These are phyloP conservation scores for Blepharisma undulans DNA, from an alignment of 169 alveolate species.

Conservation along the genomic window DNA sequence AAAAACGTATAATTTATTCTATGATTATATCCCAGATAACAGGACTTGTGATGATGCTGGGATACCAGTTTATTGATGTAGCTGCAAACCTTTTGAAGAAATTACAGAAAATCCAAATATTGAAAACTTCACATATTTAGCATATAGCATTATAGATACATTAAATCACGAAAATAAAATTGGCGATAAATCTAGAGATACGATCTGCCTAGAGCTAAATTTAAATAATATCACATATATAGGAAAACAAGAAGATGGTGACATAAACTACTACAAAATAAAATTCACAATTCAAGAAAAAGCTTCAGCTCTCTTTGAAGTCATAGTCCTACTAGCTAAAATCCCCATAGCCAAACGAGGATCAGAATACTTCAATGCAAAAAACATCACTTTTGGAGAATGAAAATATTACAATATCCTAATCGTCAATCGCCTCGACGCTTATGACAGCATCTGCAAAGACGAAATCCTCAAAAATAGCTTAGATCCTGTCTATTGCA, in stretches of 20 bases:
- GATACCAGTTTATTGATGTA: conserved; percentile 22
- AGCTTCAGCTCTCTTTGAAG: conserved; percentile 18
- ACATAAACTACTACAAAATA: background rate
- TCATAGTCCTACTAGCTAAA: background rate
- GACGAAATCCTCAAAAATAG: background rate
- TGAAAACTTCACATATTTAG: background rate
- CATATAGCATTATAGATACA: background rate
- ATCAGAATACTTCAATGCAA: background rate
- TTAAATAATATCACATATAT: background rate
- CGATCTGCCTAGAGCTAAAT: background rate
- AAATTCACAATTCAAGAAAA: background rate
- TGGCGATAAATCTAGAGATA: background rate
- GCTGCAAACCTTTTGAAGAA: conserved; percentile 32
- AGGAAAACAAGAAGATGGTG: background rate
- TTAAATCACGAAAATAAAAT: background rate
- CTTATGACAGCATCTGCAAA: conserved; percentile 22
- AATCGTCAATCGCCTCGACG: conserved; percentile 12
- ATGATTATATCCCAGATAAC: conserved; percentile 15
- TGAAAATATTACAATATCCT: background rate
- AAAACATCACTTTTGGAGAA: background rate
- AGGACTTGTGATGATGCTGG: conserved; percentile 27
- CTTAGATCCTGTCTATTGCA: conserved; percentile 26
- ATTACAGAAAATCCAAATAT: background rate
- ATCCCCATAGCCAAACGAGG: background rate
- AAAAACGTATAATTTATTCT: background rate